These are phyloP conservation scores for Diplosphaera chodatii DNA, from an alignment of 139 green algal genomes.

Conservation along the genomic window DNA sequence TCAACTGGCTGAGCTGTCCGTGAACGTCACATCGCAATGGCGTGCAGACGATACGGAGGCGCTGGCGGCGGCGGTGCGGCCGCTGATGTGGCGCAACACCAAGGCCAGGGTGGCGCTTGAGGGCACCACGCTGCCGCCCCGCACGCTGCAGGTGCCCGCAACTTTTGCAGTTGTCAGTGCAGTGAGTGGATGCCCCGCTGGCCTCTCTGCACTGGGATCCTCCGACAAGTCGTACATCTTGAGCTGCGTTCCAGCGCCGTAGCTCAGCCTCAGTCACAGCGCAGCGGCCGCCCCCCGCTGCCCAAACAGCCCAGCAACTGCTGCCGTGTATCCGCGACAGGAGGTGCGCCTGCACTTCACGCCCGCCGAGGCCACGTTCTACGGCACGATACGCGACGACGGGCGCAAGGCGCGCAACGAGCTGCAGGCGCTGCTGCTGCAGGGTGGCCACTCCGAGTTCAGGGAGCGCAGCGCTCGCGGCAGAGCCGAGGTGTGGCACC, in stretches of 20 bases:
- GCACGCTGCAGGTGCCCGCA: conserved; percentile 32
- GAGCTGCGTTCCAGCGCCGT: too few species aligned
- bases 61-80: conserved; percentile 47
- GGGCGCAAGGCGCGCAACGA: conserved; percentile 2
- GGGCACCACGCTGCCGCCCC: conserved; percentile 54
- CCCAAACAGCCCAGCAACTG: too few species aligned
- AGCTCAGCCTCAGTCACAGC: too few species aligned
- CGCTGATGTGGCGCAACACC: conserved; percentile 72
- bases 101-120: conserved; percentile 39
- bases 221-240: too few species aligned
- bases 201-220: too few species aligned
- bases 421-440: conserved; percentile 3
- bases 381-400: conserved; percentile 29
- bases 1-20: too few species aligned
- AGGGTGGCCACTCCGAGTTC: not conserved
- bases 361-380: conserved; percentile 42
- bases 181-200: too few species aligned
- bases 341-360: conserved; percentile 39
- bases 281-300: too few species aligned
- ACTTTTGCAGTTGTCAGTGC: too few species aligned
- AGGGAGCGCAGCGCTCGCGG: not conserved
- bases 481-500: not conserved
- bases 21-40: too few species aligned
- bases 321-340: conserved; percentile 2
- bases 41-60: conserved; percentile 8